Percentiles rank a stretch among this genome's conserved stretches.
These are phyloP conservation scores for Isabelozyma gotoi DNA, from an alignment of 805 yeast species.

Conservation along the genomic window DNA sequence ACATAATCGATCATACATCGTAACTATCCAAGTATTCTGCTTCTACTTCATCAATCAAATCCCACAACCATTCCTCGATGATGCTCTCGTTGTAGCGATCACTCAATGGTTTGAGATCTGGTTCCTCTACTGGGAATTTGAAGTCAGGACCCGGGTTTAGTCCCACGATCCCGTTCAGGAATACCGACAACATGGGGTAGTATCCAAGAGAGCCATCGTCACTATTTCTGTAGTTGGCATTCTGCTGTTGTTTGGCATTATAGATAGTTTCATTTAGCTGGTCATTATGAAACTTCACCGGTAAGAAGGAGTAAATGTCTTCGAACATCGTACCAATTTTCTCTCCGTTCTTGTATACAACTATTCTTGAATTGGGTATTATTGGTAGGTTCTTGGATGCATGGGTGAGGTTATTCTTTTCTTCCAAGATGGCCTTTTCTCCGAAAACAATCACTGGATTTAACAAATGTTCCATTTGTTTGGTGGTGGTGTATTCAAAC, in stretches of 20 bases:
- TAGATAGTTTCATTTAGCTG: slow-evolving; percentile 19
- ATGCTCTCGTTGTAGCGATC: slow-evolving; percentile 66
- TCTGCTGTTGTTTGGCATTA: slow-evolving; percentile 33
- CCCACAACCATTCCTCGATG: slow-evolving; percentile 81
- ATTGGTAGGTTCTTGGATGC: slow-evolving; percentile 41
- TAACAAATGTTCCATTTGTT: slow-evolving; percentile 69
- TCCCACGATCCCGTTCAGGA: slow-evolving; percentile 71
- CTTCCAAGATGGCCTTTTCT: slow-evolving; percentile 60
- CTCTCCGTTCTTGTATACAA: slow-evolving; percentile 77
- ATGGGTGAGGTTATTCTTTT: slow-evolving; percentile 23
- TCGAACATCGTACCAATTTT: slow-evolving; percentile 64
- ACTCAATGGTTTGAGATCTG: slow-evolving; percentile 48
- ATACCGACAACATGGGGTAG: slow-evolving; percentile 86
- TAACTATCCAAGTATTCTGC: slow-evolving; percentile 52
- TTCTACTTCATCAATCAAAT: slow-evolving; percentile 80
- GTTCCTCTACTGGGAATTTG: slow-evolving; percentile 39
- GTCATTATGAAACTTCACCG: slow-evolving; percentile 66
- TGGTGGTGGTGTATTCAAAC: slow-evolving; percentile 71
- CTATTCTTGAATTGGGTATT: slow-evolving; percentile 58
- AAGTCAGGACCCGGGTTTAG: slow-evolving; percentile 71
- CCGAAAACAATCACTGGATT: slow-evolving; percentile 73
- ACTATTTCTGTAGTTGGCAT: slow-evolving; percentile 38
- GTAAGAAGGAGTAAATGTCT: slow-evolving; percentile 70
- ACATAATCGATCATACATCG: slow-evolving; percentile 22
- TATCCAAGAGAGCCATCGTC: slow-evolving; percentile 91